Evolutionary conservation across 2,329 filamentous ascomycete species (phyloP).

Genomic region (Metarhizium brunneum): DNA sequence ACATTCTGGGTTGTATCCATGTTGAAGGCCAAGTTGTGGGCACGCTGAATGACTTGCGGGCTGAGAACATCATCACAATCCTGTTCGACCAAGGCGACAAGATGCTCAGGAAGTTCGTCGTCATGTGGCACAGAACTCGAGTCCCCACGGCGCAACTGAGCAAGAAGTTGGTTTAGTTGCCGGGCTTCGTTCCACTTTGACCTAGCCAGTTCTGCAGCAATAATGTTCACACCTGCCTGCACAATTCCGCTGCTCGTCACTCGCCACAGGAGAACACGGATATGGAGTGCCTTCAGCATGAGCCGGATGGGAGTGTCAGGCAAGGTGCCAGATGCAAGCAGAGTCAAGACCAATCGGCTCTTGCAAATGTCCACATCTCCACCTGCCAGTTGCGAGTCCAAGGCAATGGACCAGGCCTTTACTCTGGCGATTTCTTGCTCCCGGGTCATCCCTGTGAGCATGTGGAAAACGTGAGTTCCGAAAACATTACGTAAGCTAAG

Average conservation of each 20-base stretch:
- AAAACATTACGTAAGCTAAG: slow-evolving; percentile 71
- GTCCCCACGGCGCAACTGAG: slow-evolving; percentile 30
- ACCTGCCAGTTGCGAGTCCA: slow-evolving; percentile 86
- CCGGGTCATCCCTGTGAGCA: slow-evolving; percentile 68
- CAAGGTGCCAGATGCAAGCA: slow-evolving; percentile 80
- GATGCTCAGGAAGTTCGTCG: slow-evolving; percentile 60
- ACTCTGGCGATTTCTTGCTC: slow-evolving; percentile 80
- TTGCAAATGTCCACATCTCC: slow-evolving; percentile 86
- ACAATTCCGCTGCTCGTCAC: slow-evolving; percentile 56
- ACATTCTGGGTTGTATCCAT: slow-evolving; percentile 61
- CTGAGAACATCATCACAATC: slow-evolving; percentile 77
- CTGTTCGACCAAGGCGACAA: slow-evolving; percentile 65
- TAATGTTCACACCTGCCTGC: slow-evolving; percentile 53
- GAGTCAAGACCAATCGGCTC: slow-evolving; percentile 73
- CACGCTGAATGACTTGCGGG: slow-evolving; percentile 69
- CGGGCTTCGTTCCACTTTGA: slow-evolving; percentile 76
- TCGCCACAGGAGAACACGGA: slow-evolving; percentile 82
- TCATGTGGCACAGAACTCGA: slow-evolving; percentile 35
- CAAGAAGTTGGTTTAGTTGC: slow-evolving; percentile 44
- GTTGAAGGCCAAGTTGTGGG: slow-evolving; percentile 87
- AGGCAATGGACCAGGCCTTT: slow-evolving; percentile 86
- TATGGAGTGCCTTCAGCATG: slow-evolving; percentile 88
- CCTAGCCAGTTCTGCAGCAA: slow-evolving; percentile 65
- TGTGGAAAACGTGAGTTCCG: slow-evolving; percentile 67
- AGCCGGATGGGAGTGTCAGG: slow-evolving; percentile 73